Evolutionary conservation across 768 basidiomycete species (phyloP).

Genomic region (Paxillus rubicundulus): DNA sequence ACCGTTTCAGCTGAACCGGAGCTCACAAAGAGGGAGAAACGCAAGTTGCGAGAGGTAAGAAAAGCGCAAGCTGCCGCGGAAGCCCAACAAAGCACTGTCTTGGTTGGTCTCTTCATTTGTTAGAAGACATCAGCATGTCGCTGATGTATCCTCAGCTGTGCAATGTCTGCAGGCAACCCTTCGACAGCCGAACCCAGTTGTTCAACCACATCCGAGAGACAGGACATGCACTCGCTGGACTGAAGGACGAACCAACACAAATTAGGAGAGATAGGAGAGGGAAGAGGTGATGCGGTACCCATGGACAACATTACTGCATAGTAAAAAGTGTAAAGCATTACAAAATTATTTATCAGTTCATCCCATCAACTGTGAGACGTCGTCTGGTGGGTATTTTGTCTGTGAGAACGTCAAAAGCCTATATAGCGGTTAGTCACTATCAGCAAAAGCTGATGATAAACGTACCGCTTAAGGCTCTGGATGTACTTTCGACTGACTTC

Average conservation of each 20-base stretch:
- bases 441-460: not conserved
- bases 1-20: conserved; percentile 17
- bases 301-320: conserved; percentile 3
- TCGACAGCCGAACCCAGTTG: conserved; percentile 68
- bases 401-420: conserved; percentile 95
- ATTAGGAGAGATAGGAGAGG: conserved; percentile 37
- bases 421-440: conserved; percentile 8
- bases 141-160: conserved; percentile 42
- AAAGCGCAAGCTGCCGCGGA: conserved; percentile 38
- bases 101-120: conserved; percentile 9
- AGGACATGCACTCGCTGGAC: conserved; percentile 62
- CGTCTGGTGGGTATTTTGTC: conserved; percentile 92
- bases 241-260: conserved; percentile 27
- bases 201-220: conserved; percentile 70
- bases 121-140: not conserved
- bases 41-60: conserved; percentile 74
- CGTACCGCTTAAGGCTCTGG: conserved; percentile 92
- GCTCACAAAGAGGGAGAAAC: conserved; percentile 77
- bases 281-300: conserved; percentile 12
- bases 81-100: not conserved
- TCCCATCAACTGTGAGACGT: conserved; percentile 91
- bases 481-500: conserved; percentile 99
- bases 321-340: not conserved
- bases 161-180: conserved; percentile 64
- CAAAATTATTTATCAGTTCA: conserved; percentile 29